A percentile compares a stretch with the other conserved stretches of the same genome.
Evolutionary conservation across 2,329 filamentous ascomycete genomes (phyloP).

Genomic region (Aspergillus unguis): DNA sequence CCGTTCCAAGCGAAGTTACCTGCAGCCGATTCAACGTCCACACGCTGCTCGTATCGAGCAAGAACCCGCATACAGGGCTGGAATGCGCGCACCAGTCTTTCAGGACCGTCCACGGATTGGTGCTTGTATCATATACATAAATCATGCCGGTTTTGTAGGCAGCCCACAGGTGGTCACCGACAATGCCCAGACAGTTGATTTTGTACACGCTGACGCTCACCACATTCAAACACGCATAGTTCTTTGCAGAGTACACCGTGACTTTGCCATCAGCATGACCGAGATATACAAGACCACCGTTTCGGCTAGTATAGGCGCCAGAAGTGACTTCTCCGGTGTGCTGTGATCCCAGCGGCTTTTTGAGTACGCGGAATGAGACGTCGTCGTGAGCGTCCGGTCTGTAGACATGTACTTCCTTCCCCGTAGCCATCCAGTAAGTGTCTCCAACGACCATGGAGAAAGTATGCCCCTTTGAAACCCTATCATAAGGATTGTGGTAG

Average conservation of each 20-base stretch:
- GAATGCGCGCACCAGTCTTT: conserved; percentile 96
- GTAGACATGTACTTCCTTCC: conserved; percentile 84
- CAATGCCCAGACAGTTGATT: conserved; percentile 80
- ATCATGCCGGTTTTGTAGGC: conserved; percentile 93
- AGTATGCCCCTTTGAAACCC: conserved; percentile 74
- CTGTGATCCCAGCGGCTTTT: conserved; percentile 66
- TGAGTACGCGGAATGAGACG: conserved; percentile 69
- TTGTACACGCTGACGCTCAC: conserved; percentile 91
- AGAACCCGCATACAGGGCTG: conserved; percentile 72
- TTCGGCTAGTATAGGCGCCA: conserved; percentile 69
- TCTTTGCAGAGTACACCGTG: conserved; percentile 78
- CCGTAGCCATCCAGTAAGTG: conserved; percentile 81
- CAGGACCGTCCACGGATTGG: conserved; percentile 80
- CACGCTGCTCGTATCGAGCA: conserved; percentile 74
- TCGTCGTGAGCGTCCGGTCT: conserved; percentile 67
- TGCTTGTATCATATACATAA: conserved; percentile 81
- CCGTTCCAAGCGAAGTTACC: conserved; percentile 80
- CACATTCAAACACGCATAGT: conserved; percentile 74
- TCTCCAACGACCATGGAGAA: conserved; percentile 86
- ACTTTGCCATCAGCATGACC: conserved; percentile 93
- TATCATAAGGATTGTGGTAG: conserved; percentile 65
- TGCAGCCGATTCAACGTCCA: conserved; percentile 83
- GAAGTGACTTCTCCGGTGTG: conserved; percentile 84
- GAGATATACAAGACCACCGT: conserved; percentile 78
- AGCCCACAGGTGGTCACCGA: conserved; percentile 83